Evolutionary conservation across 2,329 filamentous ascomycete genomes (phyloP).

Genomic region (Fusarium tuaranense): DNA sequence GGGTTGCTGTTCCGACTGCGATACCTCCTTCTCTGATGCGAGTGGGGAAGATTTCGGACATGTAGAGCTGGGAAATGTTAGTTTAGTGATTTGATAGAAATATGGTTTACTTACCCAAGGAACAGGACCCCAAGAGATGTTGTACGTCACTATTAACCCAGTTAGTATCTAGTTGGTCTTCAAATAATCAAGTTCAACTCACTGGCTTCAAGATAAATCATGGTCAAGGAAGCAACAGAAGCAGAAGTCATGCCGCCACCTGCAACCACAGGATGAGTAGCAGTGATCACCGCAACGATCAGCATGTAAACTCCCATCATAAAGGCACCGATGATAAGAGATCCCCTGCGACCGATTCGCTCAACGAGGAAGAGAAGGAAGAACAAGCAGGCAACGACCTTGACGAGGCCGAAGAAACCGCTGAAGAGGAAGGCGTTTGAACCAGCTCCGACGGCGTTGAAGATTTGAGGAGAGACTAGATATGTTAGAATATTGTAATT

Average conservation of each 20-base stretch:
- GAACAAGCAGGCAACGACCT: conserved; percentile 59
- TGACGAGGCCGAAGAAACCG: conserved; percentile 65
- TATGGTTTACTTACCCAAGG: conserved; percentile 53
- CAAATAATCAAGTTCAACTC: conserved; percentile 9
- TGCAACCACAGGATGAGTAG: conserved; percentile 54
- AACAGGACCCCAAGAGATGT: conserved; percentile 63
- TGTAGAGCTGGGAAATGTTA: conserved; percentile 53
- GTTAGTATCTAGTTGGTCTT: not conserved
- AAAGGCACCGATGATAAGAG: conserved; percentile 61
- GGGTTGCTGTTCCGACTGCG: conserved; percentile 60
- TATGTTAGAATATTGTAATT: not conserved
- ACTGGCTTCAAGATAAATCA: conserved; percentile 63
- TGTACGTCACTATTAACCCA: conserved; percentile 53
- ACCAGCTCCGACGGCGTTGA: conserved; percentile 61
- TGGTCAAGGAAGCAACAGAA: conserved; percentile 60
- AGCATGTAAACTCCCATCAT: conserved; percentile 66
- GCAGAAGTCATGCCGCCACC: conserved; percentile 49
- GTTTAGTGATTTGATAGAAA: not conserved
- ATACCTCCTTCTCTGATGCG: conserved; percentile 63
- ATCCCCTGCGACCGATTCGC: conserved; percentile 59
- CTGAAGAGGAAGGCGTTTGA: conserved; percentile 60
- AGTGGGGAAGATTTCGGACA: conserved; percentile 62
- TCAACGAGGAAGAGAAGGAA: conserved; percentile 64
- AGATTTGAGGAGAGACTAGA: conserved; percentile 62
- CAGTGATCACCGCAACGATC: conserved; percentile 61